phyloP scores from a whole-genome alignment of 31 red algal species.

The Asparagopsis taxiformis region DNA sequence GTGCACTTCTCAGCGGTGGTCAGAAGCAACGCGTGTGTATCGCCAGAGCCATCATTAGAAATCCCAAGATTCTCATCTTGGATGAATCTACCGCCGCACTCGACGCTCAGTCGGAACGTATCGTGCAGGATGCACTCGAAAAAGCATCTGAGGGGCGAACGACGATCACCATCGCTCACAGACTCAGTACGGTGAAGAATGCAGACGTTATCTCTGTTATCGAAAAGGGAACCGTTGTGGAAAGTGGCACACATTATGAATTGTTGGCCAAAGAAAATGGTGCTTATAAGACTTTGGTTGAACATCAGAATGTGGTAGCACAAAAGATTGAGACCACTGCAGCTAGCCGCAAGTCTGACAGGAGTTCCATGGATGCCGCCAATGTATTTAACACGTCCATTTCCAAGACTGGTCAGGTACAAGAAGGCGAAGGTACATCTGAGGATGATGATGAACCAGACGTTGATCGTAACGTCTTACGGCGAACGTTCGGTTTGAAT shows the following conservation, averaged over 20 bases:
- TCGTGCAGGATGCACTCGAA: slow-evolving; percentile 67
- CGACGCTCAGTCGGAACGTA: slow-evolving; percentile 71
- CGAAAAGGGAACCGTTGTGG: slow-evolving; percentile 60
- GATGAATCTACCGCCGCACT: slow-evolving; percentile 86
- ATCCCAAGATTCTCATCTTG: slow-evolving; percentile 55
- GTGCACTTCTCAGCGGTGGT: slow-evolving; percentile 63
- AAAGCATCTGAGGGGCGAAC: slow-evolving; percentile 44
- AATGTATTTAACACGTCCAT: slow-evolving; percentile 17
- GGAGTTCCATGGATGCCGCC: not conserved
- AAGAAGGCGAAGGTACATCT: not conserved
- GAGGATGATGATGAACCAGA: slow-evolving; percentile 11
- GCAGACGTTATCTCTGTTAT: slow-evolving; percentile 70
- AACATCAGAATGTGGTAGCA: slow-evolving; percentile 10
- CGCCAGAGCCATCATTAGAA: slow-evolving; percentile 67
- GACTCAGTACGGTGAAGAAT: slow-evolving; percentile 66
- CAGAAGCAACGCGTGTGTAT: slow-evolving; percentile 84
- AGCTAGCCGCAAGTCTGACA: not conserved
- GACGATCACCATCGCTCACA: slow-evolving; percentile 74
- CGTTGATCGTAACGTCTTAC: slow-evolving; percentile 33
- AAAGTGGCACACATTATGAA: slow-evolving; percentile 56
- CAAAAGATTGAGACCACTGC: not conserved
- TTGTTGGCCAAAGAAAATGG: slow-evolving; percentile 49
- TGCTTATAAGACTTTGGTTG: slow-evolving; percentile 54
- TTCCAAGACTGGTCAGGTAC: slow-evolving; percentile 26
- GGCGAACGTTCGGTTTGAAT: slow-evolving; percentile 48